Percentiles rank a stretch among this genome's conserved stretches.
Conservation (phyloP, 23 red algal genomes). For the Gracilariopsis chorda region DNA sequence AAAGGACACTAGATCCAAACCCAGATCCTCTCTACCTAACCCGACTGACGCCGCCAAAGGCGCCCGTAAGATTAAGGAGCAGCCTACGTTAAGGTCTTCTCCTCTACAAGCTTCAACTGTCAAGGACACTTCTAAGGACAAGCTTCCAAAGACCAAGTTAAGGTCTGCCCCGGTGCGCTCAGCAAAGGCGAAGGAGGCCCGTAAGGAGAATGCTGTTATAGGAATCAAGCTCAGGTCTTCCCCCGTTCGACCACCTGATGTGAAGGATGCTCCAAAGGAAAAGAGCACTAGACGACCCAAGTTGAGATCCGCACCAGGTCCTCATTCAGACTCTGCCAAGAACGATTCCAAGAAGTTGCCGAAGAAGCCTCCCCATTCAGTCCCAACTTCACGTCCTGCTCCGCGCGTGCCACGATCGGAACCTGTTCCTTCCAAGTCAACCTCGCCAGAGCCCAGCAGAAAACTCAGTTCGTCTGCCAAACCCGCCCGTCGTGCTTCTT, state of each 20-base stretch:
- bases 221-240: background rate
- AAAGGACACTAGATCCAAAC: too few relatives aligned
- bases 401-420: background rate
- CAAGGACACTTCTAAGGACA: too few relatives aligned
- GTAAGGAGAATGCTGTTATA: too few relatives aligned
- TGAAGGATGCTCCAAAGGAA: background rate
- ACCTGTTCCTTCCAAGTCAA: background rate
- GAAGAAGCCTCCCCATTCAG: background rate
- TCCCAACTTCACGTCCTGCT: background rate
- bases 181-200: too few relatives aligned
- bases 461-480: background rate
- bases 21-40: too few relatives aligned
- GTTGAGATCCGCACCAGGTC: background rate
- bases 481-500: background rate
- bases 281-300: background rate
- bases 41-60: background rate
- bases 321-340: too few relatives aligned
- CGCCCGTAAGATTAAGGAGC: background rate
- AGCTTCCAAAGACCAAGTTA: too few relatives aligned
- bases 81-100: too few relatives aligned
- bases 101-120: too few relatives aligned
- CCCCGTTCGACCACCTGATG: background rate
- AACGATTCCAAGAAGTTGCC: background rate
- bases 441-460: background rate
- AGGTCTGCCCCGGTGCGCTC: too few relatives aligned